These are phyloP conservation scores for Albugo candida DNA, from an alignment of 352 stramenopile genomes.

Conservation along the genomic window DNA sequence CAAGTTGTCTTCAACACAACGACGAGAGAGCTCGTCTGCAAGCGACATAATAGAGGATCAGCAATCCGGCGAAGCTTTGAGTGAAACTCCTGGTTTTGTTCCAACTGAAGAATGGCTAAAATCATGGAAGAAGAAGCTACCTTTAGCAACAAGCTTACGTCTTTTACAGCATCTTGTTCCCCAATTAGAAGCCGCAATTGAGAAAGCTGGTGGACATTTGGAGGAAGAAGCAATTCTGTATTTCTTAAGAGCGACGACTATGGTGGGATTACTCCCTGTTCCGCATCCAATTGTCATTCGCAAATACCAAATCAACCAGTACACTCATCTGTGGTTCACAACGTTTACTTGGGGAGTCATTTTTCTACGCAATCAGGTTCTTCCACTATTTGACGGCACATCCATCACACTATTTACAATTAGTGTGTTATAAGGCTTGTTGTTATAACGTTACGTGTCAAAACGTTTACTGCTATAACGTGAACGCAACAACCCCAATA, in stretches of 20 bases:
- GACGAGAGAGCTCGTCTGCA: constrained; percentile 3
- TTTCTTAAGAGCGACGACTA: constrained; percentile 92
- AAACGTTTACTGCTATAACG: too few relatives aligned
- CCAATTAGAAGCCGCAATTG: constrained; percentile 45
- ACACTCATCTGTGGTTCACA: constrained; percentile 97
- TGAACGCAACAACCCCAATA: too few relatives aligned
- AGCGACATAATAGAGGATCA: constrained; percentile 6
- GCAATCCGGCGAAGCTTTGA: constrained; percentile 2
- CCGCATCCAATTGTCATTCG: constrained; percentile 97
- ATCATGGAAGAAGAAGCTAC: constrained; percentile 88
- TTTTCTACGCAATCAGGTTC: constrained; percentile 92
- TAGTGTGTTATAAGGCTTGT: constrained; percentile 47
- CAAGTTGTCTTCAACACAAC: constrained; percentile 42
- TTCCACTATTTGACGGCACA: constrained; percentile 93
- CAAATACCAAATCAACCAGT: constrained; percentile 98
- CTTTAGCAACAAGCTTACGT: constrained; percentile 87
- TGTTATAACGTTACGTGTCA: too few relatives aligned
- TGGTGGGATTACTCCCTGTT: constrained; percentile 95
- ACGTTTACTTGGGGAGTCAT: constrained; percentile 98
- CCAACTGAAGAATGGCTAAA: constrained; percentile 88
- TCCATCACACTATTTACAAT: constrained; percentile 93
- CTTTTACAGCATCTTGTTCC: constrained; percentile 90
- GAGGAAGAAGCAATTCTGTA: constrained; percentile 93
- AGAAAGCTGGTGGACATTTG: constrained; percentile 67
- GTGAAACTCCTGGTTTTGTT: constrained; percentile 37